Conservation (phyloP, 345 rosid species). For the Eucalyptus victrix region DNA sequence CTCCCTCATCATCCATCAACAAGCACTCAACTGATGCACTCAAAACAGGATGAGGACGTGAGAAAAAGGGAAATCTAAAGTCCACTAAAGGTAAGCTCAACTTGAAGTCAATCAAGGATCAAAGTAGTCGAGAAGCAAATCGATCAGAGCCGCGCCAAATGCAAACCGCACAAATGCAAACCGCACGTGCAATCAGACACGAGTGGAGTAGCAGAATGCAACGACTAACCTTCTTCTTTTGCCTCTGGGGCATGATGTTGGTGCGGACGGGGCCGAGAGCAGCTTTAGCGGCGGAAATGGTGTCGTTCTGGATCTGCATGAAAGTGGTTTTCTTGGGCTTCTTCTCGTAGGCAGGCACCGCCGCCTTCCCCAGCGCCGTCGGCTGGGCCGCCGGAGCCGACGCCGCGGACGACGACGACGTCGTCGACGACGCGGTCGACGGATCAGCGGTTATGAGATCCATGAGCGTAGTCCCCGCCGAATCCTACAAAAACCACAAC, state of each 20-base stretch:
- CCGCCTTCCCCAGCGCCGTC: constrained; percentile 20
- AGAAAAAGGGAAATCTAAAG: background rate
- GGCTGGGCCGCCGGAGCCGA: constrained; percentile 17
- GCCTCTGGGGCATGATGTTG: constrained; percentile 67
- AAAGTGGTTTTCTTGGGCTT: constrained; percentile 73
- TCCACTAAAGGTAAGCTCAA: background rate
- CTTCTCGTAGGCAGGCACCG: constrained; percentile 51
- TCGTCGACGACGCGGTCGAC: constrained; percentile 10
- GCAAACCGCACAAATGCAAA: background rate
- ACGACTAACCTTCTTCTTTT: constrained; percentile 32
- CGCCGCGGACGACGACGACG: constrained; percentile 17
- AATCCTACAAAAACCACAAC: constrained; percentile 29
- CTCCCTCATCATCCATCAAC: background rate
- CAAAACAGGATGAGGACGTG: background rate
- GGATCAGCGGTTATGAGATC: constrained; percentile 98
- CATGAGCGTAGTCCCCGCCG: constrained; percentile 89
- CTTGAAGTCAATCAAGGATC: background rate
- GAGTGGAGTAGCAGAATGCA: background rate
- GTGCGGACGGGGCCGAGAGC: constrained; percentile 61
- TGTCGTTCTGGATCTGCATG: constrained; percentile 90
- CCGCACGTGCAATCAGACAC: background rate
- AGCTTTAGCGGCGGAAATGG: constrained; percentile 86
- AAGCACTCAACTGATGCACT: background rate
- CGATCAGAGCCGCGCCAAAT: background rate
- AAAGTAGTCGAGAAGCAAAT: background rate